Conservation (phyloP, 352 stramenopile species). For the Blastocystis sp. region DNA sequence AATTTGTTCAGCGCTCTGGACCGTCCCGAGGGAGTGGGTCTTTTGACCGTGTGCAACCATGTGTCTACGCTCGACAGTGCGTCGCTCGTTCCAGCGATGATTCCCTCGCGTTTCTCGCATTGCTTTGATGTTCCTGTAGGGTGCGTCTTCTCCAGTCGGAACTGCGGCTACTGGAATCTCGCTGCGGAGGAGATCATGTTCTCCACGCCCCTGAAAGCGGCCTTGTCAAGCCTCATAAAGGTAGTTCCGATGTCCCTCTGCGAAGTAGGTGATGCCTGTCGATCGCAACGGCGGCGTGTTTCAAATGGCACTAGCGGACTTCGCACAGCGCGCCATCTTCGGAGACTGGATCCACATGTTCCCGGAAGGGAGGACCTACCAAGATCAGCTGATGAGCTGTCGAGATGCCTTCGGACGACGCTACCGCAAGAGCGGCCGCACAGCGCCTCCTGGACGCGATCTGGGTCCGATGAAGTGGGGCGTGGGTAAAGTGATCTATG, state of each 20-base stretch:
- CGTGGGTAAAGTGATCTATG: conserved; percentile 77
- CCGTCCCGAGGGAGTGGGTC: conserved; percentile 41
- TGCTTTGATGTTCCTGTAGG: background rate
- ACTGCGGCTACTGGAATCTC: conserved; percentile 48
- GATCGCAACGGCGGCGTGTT: background rate
- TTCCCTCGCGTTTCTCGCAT: background rate
- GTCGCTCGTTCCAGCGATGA: conserved; percentile 10
- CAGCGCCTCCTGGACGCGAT: conserved; percentile 70
- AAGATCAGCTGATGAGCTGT: conserved; percentile 55
- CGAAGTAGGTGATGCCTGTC: conserved; percentile 20
- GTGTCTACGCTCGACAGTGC: conserved; percentile 32
- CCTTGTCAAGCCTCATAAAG: conserved; percentile 4
- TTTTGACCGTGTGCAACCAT: conserved; percentile 60
- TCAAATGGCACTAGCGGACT: conserved; percentile 67
- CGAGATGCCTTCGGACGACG: conserved; percentile 63
- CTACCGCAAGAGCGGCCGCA: conserved; percentile 70
- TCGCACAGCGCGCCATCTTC: conserved; percentile 76
- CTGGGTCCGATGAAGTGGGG: conserved; percentile 79
- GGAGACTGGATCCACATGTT: conserved; percentile 80
- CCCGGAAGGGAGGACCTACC: conserved; percentile 71
- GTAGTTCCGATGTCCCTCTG: background rate
- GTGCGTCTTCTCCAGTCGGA: background rate
- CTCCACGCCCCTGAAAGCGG: background rate
- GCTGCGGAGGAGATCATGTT: conserved; percentile 54
- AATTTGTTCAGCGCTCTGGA: background rate